Percentiles rank a stretch among this genome's conserved stretches.
These are phyloP conservation scores for Bertia moriformis DNA, from an alignment of 2,329 filamentous ascomycete species.

Conservation along the genomic window DNA sequence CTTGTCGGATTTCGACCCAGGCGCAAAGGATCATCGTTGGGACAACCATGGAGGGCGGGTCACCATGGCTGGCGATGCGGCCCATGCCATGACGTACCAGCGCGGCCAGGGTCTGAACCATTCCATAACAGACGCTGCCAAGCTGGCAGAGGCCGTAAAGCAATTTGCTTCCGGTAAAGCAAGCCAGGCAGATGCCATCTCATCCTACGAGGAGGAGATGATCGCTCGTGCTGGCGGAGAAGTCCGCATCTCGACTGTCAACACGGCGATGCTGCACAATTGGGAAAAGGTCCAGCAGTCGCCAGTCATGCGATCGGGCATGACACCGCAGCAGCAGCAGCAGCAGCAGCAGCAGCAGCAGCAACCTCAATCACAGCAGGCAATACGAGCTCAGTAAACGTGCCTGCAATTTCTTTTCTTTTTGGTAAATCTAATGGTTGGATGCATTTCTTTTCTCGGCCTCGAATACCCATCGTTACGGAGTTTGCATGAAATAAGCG, in stretches of 20 bases:
- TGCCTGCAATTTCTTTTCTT: too few relatives aligned
- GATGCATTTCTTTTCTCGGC: too few relatives aligned
- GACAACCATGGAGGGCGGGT: slow-evolving; percentile 24
- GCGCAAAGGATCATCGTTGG: slow-evolving; percentile 14
- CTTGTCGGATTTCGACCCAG: slow-evolving; percentile 20
- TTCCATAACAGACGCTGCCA: slow-evolving; percentile 21
- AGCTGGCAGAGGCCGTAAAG: slow-evolving; percentile 11
- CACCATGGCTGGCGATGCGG: slow-evolving; percentile 35
- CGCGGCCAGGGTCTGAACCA: slow-evolving; percentile 23
- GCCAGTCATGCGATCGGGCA: not conserved
- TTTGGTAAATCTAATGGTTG: too few relatives aligned
- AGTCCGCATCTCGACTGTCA: not conserved
- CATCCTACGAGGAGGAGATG: slow-evolving; percentile 5
- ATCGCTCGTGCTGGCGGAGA: slow-evolving; percentile 1
- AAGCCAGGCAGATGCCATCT: slow-evolving; percentile 2
- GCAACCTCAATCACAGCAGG: too few relatives aligned
- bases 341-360: too few relatives aligned
- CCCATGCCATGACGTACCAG: slow-evolving; percentile 45
- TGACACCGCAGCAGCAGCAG: too few relatives aligned
- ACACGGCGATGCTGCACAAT: not conserved
- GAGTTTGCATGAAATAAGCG: too few relatives aligned
- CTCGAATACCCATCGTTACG: too few relatives aligned
- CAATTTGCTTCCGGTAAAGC: slow-evolving; percentile 1
- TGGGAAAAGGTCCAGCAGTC: not conserved
- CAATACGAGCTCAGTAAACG: too few relatives aligned